Base-by-base conservation (phyloP, 1,284 basidiomycete species). In the Boletus mariae region DNA sequence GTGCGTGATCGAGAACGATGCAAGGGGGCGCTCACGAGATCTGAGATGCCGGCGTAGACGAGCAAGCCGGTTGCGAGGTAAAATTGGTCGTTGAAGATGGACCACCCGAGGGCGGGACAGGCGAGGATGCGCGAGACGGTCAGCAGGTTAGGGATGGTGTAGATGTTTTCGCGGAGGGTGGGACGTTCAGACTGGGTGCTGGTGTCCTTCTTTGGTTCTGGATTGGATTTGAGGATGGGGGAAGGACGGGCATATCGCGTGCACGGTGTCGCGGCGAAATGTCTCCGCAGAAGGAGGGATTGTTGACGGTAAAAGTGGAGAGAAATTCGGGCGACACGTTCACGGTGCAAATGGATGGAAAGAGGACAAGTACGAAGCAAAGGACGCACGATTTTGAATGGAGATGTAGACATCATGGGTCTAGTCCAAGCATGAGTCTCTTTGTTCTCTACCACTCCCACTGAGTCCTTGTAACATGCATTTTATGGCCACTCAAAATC, bases 131-230 rank as follows among this genome's bases (percentile, higher is more conserved):
- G 83, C 2, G 91, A 92, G 12, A 87, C 65, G 2, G 96, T 99
- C 46, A 99, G 78, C 4, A 93, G 68, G 69, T 99, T 99, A 0
- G 96, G 96, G 35, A 97, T 66, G 0, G 96, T 99, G 72, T 96
- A 96, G 47, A 97, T 94, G 63, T 98, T 95, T 73, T 99, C 96
- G 49, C 78, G 76, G 1, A 80, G 63, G 38, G 72, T 66, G 43
- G 35, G 49, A 3, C 32, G 32, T 31, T 31, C 29, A 3, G 25
- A 29, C n/a, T 45, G 41, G 32, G 47, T 32, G 32, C 23, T 11
- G 47, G 51, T 29, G 32, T 57, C 35, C 41, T 52, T 52, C 34
- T 52, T 51, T 20, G 52, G 41, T 17, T 49, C 37, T n/a, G 53
- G 49, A 42, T 35, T 32, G 17, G 54, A 38, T n/a, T 34, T 43